Evolutionary conservation across 78 protist species (phyloP).

Genomic region (Pigoraptor vietnamica): DNA sequence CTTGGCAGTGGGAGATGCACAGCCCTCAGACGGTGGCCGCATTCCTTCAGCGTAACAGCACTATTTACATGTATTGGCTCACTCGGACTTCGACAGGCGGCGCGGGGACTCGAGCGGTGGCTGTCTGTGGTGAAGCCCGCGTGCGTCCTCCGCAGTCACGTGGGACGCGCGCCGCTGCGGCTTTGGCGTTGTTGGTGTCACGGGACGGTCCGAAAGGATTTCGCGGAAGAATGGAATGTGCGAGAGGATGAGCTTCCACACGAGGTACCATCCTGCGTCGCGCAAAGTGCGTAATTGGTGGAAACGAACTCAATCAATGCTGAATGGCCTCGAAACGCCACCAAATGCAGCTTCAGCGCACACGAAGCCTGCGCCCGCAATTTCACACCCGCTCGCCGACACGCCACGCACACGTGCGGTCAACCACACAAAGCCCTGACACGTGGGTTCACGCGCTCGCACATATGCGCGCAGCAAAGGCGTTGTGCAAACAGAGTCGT

Average conservation of each 20-base stretch:
- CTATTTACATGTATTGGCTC: no score
- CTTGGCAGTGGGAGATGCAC: no score
- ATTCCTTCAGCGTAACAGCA: no score
- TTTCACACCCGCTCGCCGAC: no score
- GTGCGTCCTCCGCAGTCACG: background rate
- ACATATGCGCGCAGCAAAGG: background rate
- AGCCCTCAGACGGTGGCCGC: no score
- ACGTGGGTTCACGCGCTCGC: background rate
- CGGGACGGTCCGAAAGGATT: background rate
- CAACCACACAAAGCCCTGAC: no score
- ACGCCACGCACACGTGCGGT: no score
- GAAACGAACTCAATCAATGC: no score
- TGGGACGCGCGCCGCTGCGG: background rate
- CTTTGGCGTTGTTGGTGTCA: background rate
- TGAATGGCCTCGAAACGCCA: background rate
- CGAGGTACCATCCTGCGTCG: background rate
- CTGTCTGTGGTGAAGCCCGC: background rate
- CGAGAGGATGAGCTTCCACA: background rate
- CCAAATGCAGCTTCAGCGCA: background rate
- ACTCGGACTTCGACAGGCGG: no score
- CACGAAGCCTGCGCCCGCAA: background rate
- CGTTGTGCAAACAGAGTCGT: no score
- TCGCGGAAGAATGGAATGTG: background rate
- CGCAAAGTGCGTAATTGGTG: background rate
- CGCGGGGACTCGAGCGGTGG: no score